phyloP scores from a whole-genome alignment of 495 filamentous ascomycete species.

The Lasiosphaeria hispida region DNA sequence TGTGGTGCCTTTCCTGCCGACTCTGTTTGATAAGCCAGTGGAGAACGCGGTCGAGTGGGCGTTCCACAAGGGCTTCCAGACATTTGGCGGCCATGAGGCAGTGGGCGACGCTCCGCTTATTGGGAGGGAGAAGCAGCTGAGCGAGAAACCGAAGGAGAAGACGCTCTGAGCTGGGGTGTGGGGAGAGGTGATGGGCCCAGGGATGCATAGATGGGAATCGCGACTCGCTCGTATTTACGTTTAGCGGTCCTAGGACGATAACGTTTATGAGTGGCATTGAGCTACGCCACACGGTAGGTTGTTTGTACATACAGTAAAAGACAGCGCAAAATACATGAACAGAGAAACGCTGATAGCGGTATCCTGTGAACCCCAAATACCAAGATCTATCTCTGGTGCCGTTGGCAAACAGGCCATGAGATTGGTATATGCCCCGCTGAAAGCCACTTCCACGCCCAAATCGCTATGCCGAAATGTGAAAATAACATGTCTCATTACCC shows the following conservation, averaged over 20 bases:
- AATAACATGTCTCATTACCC: neutral
- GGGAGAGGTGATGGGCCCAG: neutral
- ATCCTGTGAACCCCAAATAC: too few species aligned
- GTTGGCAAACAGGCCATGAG: neutral
- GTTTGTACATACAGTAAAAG: too few species aligned
- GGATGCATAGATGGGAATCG: constrained; percentile 4
- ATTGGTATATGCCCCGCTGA: constrained; percentile 7
- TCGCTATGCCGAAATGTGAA: constrained; percentile 22
- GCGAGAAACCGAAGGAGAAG: constrained; percentile 55
- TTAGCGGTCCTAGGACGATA: neutral
- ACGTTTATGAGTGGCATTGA: neutral
- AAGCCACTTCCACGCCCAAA: constrained; percentile 6
- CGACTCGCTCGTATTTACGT: neutral
- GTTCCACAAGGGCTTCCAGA: constrained; percentile 75
- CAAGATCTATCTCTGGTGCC: neutral
- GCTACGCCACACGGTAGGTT: too few species aligned
- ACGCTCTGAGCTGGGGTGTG: constrained; percentile 37
- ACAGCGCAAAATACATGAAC: too few species aligned
- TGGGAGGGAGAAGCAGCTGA: constrained; percentile 56
- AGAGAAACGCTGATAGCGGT: too few species aligned
- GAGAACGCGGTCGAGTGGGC: constrained; percentile 85
- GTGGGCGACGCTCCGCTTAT: constrained; percentile 51
- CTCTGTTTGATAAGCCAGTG: constrained; percentile 88
- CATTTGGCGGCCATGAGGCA: constrained; percentile 61
- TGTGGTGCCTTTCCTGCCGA: constrained; percentile 85